Conservation (phyloP, 1,139 yeast species). For the Protomyces macrosporus region DNA sequence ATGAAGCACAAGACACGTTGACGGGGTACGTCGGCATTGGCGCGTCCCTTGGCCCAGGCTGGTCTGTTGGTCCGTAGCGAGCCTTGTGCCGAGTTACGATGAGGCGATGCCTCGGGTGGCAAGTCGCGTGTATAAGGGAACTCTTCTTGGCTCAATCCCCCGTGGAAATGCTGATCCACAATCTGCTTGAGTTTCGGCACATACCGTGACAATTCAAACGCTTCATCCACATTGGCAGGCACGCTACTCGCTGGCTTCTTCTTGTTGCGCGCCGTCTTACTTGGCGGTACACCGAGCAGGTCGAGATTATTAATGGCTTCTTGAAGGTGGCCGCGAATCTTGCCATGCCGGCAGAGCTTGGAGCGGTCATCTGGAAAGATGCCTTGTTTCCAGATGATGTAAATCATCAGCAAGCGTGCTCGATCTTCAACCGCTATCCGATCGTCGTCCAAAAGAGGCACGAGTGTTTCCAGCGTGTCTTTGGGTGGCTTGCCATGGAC, state of each 20-base stretch:
- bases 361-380: conserved; percentile 65
- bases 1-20: conserved; percentile 74
- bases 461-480: conserved; percentile 60
- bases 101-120: conserved; percentile 29
- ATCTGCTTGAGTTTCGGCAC: conserved; percentile 64
- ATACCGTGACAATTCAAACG: conserved; percentile 70
- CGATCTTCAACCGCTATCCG: conserved; percentile 46
- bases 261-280: conserved; percentile 47
- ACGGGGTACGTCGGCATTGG: conserved; percentile 59
- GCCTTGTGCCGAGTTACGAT: not conserved
- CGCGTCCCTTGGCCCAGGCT: conserved; percentile 36
- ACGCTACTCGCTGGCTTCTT: conserved; percentile 38
- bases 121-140: conserved; percentile 78
- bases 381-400: conserved; percentile 82
- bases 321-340: conserved; percentile 56
- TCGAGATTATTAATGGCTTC: conserved; percentile 61
- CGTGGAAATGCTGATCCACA: conserved; percentile 47
- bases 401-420: conserved; percentile 68
- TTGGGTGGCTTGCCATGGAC: conserved; percentile 64
- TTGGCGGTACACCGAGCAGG: conserved; percentile 59
- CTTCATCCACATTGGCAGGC: conserved; percentile 51
- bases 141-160: conserved; percentile 50
- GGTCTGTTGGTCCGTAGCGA: conserved; percentile 37
- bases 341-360: conserved; percentile 66
- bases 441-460: conserved; percentile 53